Percentiles rank a stretch among this genome's conserved stretches.
These are phyloP conservation scores for Phoma sp. DNA, from an alignment of 2,329 filamentous ascomycete genomes.

Conservation along the genomic window DNA sequence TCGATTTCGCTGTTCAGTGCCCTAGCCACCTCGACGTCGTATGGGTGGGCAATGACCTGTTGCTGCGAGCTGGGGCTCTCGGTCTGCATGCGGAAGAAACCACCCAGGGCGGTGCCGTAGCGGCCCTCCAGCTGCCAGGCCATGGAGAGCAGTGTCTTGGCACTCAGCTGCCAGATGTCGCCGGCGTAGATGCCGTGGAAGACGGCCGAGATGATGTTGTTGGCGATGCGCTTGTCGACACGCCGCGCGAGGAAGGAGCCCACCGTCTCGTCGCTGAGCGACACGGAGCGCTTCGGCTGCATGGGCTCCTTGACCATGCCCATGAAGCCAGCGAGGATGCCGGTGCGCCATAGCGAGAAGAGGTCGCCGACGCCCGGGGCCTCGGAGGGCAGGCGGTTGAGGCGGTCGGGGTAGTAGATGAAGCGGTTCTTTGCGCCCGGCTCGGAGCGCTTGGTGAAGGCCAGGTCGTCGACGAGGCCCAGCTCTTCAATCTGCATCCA, in stretches of 20 bases:
- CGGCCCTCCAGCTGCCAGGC: constrained; percentile 58
- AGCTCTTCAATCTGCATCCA: constrained; percentile 63
- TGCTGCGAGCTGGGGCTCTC: constrained; percentile 12
- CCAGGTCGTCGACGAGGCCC: constrained; percentile 63
- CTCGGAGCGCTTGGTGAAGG: constrained; percentile 60
- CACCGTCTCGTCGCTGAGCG: constrained; percentile 72
- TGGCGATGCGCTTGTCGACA: constrained; percentile 63
- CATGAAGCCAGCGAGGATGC: constrained; percentile 59
- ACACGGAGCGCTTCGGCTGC: constrained; percentile 40
- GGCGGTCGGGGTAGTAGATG: constrained; percentile 86
- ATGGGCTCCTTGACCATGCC: constrained; percentile 49
- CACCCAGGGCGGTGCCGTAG: constrained; percentile 43
- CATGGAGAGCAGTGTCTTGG: constrained; percentile 66
- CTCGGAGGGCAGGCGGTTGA: constrained; percentile 60
- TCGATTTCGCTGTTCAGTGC: constrained; percentile 47
- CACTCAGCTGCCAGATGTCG: constrained; percentile 81
- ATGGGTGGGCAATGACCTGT: constrained; percentile 27
- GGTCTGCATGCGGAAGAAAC: constrained; percentile 28
- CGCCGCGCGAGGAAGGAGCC: constrained; percentile 68
- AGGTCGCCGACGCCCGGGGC: constrained; percentile 36
- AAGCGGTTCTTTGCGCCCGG: constrained; percentile 71
- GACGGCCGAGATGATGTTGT: constrained; percentile 77
- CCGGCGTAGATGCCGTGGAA: constrained; percentile 93
- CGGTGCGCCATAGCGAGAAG: constrained; percentile 59
- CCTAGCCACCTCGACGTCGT: constrained; percentile 25